Evolutionary conservation across 2,329 filamentous ascomycete species (phyloP).

Genomic region (Xylariales sp.): DNA sequence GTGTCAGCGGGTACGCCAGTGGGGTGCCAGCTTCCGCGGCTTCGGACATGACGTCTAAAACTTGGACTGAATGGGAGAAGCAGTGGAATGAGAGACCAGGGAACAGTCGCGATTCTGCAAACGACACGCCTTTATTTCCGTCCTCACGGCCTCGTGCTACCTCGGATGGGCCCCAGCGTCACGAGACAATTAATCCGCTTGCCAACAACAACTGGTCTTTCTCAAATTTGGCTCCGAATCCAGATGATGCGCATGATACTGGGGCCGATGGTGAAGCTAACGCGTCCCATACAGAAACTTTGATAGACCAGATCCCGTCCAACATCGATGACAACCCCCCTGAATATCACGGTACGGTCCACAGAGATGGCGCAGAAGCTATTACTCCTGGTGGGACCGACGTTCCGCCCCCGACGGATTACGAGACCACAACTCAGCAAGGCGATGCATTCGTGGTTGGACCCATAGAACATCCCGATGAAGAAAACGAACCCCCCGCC

Average conservation of each 20-base stretch:
- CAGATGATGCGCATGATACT: too few relatives aligned
- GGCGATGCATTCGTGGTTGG: constrained; percentile 1
- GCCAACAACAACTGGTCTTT: constrained; percentile 61
- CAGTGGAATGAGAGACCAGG: neutral
- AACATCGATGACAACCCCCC: neutral
- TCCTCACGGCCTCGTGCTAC: constrained; percentile 43
- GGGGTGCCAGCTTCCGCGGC: too few relatives aligned
- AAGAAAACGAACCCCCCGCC: constrained; percentile 5
- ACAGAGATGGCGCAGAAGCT: neutral
- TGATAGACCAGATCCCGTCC: neutral
- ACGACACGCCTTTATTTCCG: neutral
- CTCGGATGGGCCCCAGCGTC: constrained; percentile 50
- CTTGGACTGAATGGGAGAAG: neutral
- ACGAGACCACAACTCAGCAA: too few relatives aligned
- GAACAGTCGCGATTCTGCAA: too few relatives aligned
- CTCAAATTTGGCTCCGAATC: constrained; percentile 31
- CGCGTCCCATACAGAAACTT: neutral
- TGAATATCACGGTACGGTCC: too few relatives aligned
- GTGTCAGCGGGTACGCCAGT: neutral
- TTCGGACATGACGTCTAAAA: neutral
- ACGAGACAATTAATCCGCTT: constrained; percentile 43
- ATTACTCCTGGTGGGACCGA: neutral
- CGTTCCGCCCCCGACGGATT: too few relatives aligned
- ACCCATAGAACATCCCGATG: constrained; percentile 8
- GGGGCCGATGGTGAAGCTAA: neutral